Evolutionary conservation across 768 basidiomycete species (phyloP).

Genomic region (Termitomyces sp.): DNA sequence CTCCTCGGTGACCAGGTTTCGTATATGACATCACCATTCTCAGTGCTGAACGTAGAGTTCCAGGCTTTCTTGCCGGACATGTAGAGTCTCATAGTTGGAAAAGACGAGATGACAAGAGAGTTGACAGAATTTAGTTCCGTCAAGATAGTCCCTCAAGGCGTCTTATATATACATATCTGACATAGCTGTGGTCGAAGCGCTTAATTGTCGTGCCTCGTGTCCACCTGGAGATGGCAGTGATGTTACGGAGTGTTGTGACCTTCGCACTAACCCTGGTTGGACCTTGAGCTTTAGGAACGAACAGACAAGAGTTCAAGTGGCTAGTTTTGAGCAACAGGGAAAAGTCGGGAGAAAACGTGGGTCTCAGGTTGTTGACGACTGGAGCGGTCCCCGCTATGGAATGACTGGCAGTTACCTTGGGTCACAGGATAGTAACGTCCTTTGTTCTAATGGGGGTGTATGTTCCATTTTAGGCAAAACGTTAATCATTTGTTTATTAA

Average conservation of each 20-base stretch:
- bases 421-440: too few relatives aligned
- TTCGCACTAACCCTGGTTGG: background rate
- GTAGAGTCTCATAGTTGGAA: conserved; percentile 17
- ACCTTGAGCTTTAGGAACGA: background rate
- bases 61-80: conserved; percentile 15
- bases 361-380: background rate
- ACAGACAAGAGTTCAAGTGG: background rate
- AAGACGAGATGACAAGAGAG: background rate
- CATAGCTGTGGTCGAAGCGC: conserved; percentile 3
- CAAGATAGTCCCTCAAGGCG: background rate
- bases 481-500: background rate
- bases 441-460: too few relatives aligned
- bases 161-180: background rate
- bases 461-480: too few relatives aligned
- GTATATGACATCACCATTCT: conserved; percentile 20
- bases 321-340: background rate
- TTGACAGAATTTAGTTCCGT: background rate
- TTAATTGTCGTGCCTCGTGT: background rate
- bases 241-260: background rate
- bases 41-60: conserved; percentile 18
- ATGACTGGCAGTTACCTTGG: too few relatives aligned
- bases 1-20: conserved; percentile 16
- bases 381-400: too few relatives aligned
- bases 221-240: background rate
- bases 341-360: background rate